phyloP scores from a whole-genome alignment of 2,329 filamentous ascomycete species.

The Cyanodermella asteris region DNA sequence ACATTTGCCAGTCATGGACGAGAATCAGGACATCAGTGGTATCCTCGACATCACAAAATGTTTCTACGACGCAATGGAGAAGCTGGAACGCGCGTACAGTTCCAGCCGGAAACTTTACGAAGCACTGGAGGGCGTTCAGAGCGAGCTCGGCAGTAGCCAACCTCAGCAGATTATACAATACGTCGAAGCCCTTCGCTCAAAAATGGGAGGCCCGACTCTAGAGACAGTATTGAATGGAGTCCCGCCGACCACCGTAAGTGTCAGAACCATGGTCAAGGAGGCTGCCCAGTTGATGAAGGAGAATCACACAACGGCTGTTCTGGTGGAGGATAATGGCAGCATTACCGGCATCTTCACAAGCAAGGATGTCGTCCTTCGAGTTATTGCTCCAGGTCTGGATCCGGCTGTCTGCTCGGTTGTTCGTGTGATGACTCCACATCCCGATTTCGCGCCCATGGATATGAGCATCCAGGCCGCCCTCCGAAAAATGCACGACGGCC shows the following conservation, averaged over 20 bases:
- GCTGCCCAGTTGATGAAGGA: slow-evolving; percentile 95
- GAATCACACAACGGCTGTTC: slow-evolving; percentile 87
- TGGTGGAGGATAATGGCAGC: slow-evolving; percentile 89
- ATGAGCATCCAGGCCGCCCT: slow-evolving; percentile 98
- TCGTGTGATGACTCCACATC: slow-evolving; percentile 95
- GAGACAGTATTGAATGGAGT: slow-evolving; percentile 84
- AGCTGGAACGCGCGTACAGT: slow-evolving; percentile 88
- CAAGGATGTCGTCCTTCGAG: slow-evolving; percentile 93
- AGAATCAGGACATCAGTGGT: slow-evolving; percentile 97
- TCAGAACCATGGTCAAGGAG: slow-evolving; percentile 88
- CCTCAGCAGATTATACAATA: slow-evolving; percentile 98
- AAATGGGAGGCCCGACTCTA: slow-evolving; percentile 95
- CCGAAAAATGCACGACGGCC: slow-evolving; percentile 98
- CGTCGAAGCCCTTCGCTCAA: slow-evolving; percentile 78
- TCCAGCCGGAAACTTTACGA: slow-evolving; percentile 97
- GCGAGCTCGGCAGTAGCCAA: slow-evolving; percentile 83
- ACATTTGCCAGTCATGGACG: slow-evolving; percentile 96
- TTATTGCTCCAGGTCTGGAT: slow-evolving; percentile 90
- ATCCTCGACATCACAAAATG: slow-evolving; percentile 98
- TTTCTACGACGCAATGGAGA: slow-evolving; percentile 99
- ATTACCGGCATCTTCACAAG: slow-evolving; percentile 99
- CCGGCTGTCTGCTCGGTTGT: slow-evolving; percentile 92
- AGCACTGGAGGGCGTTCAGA: slow-evolving; percentile 91
- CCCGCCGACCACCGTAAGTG: slow-evolving; percentile 83
- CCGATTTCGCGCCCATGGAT: slow-evolving; percentile 93